Evolutionary conservation across 768 basidiomycete genomes (phyloP).

Genomic region (Melanogaster broomeanus): DNA sequence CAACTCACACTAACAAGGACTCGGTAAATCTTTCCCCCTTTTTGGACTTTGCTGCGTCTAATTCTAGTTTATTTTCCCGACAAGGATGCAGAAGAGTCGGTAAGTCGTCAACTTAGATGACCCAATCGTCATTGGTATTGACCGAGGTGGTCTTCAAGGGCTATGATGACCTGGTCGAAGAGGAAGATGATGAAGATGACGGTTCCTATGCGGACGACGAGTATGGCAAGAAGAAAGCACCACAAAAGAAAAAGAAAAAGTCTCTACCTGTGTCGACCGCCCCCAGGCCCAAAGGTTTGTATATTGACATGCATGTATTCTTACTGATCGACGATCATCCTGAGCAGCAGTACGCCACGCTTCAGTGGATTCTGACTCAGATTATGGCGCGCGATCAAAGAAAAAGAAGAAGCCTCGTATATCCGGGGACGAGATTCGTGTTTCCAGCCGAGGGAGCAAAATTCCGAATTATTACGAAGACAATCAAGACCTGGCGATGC

Average conservation of each 20-base stretch:
- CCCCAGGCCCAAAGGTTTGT: conserved; percentile 60
- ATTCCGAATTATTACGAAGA: conserved; percentile 84
- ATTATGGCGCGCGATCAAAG: conserved; percentile 84
- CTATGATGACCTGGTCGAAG: conserved; percentile 52
- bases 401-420: conserved; percentile 72
- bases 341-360: conserved; percentile 55
- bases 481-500: conserved; percentile 74
- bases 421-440: conserved; percentile 72
- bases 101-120: conserved; percentile 17
- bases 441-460: conserved; percentile 72
- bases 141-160: conserved; percentile 52
- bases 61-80: background rate
- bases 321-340: conserved; percentile 12
- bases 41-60: conserved; percentile 6
- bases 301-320: conserved; percentile 12
- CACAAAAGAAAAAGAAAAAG: conserved; percentile 67
- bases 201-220: conserved; percentile 79
- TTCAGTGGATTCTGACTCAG: conserved; percentile 80
- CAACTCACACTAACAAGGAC: conserved; percentile 52
- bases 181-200: conserved; percentile 64
- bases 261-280: conserved; percentile 40
- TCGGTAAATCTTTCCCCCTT: conserved; percentile 50
- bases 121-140: conserved; percentile 15
- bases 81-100: conserved; percentile 36
- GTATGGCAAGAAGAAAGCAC: conserved; percentile 68